Conservation (phyloP, 78 protist species). For the Thecamonas trahens region DNA sequence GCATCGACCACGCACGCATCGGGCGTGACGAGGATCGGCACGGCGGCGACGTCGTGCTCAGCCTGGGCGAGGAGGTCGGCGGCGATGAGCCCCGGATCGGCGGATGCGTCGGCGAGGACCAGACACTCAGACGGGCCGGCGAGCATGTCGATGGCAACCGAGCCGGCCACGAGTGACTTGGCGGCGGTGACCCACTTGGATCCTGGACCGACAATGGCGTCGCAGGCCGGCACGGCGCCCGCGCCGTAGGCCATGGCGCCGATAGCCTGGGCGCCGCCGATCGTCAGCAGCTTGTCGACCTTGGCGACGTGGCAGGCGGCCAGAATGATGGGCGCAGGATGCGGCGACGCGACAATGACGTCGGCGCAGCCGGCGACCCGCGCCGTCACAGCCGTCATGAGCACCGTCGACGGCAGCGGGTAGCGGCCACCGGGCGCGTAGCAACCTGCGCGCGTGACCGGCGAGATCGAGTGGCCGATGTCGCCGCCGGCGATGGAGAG, state of each 20-base stretch:
- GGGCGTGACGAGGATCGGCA: slow-evolving; percentile 21
- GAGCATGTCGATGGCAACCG: slow-evolving; percentile 71
- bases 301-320: slow-evolving; percentile 33
- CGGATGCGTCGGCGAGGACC: slow-evolving; percentile 56
- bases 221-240: slow-evolving; percentile 32
- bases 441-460: slow-evolving; percentile 51
- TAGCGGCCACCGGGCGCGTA: slow-evolving; percentile 62
- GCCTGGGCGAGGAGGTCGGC: slow-evolving; percentile 70
- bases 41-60: slow-evolving; percentile 63
- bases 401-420: slow-evolving; percentile 51
- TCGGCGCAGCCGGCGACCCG: slow-evolving; percentile 29
- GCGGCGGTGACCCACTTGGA: slow-evolving; percentile 76
- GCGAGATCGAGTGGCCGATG: slow-evolving; percentile 39
- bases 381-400: slow-evolving; percentile 54
- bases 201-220: slow-evolving; percentile 60
- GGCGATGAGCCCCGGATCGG: slow-evolving; percentile 52
- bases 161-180: slow-evolving; percentile 51
- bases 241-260: slow-evolving; percentile 73
- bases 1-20: background rate
- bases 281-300: background rate
- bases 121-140: slow-evolving; percentile 71
- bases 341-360: slow-evolving; percentile 52
- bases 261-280: slow-evolving; percentile 81
- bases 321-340: slow-evolving; percentile 16
- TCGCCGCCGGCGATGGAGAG: slow-evolving; percentile 35